Evolutionary conservation across 2,329 filamentous ascomycete genomes (phyloP).

Genomic region (Venturia nashicola): DNA sequence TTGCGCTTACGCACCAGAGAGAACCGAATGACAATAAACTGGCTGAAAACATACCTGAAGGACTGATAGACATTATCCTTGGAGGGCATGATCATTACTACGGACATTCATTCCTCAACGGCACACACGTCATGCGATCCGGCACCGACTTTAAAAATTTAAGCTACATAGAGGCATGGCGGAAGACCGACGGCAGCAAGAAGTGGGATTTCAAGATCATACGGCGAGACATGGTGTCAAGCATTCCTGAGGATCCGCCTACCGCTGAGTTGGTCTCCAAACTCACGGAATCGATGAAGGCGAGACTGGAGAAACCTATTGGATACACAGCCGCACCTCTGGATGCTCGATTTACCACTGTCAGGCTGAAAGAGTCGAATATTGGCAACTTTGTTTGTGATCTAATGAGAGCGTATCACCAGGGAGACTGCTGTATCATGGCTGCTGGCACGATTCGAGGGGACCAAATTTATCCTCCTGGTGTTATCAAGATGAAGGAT

Average conservation of each 20-base stretch:
- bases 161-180: slow-evolving; percentile 71
- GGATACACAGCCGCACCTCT: slow-evolving; percentile 74
- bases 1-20: slow-evolving; percentile 74
- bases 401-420: slow-evolving; percentile 74
- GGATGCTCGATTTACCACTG: slow-evolving; percentile 76
- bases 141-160: slow-evolving; percentile 89
- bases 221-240: slow-evolving; percentile 59
- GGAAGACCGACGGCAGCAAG: slow-evolving; percentile 33
- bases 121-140: slow-evolving; percentile 72
- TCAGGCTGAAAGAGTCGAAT: slow-evolving; percentile 67
- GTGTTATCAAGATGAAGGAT: slow-evolving; percentile 64
- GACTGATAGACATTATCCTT: slow-evolving; percentile 71
- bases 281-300: slow-evolving; percentile 59
- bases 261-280: slow-evolving; percentile 52
- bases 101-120: slow-evolving; percentile 62
- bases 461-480: slow-evolving; percentile 78
- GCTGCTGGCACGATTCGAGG: slow-evolving; percentile 76
- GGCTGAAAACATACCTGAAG: slow-evolving; percentile 56
- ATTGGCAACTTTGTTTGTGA: slow-evolving; percentile 86
- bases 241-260: slow-evolving; percentile 50
- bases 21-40: slow-evolving; percentile 86
- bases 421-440: slow-evolving; percentile 73
- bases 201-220: slow-evolving; percentile 72
- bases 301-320: slow-evolving; percentile 69
- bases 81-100: slow-evolving; percentile 91